Evolutionary conservation across 2,329 filamentous ascomycete genomes (phyloP), one percentile per base, ranked within the genome.

Genomic region (Akanthomyces uredinophilus): DNA sequence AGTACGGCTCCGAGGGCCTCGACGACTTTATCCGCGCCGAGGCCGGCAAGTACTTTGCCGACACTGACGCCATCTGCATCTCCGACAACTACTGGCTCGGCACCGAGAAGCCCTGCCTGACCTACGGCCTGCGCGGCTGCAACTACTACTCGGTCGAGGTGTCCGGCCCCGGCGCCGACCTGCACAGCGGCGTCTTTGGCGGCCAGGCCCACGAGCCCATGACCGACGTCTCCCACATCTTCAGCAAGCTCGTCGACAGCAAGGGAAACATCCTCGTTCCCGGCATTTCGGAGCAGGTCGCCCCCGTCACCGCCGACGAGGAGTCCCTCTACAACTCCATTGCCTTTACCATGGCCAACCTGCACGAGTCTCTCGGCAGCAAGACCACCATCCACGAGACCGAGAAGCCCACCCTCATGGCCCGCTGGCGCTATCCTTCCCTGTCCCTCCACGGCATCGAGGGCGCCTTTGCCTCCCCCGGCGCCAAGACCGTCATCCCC

Each of bases 71-170:
- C 6, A 92, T 98, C 64, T 99, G 95, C 80, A 99, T 99, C 74
- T 96, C 92, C 53, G 95, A 99, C 78, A 99, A 99, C 84, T 99
- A 99, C 87, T 99, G 95, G 95, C 87, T 99, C 46, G 95, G 95
- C 63, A 98, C 95, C 6, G 92, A 98, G 83, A 97, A 97, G 84
- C 95, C 95, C 14, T 99, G 95, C 77, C 79, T 99, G 72, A 99
- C 95, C 11, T 99, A 99, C 75, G 95, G 95, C 69, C 89, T 99
- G 65, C 90, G 95, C 68, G 95, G 95, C 60, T 96, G 91, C 87
- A 98, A 96, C 81, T 99, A 99, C 84, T 99, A 98, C 82, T 91
- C 89, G 58, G 78, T 99, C 68, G 90, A 95, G 77, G 82, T 99
- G 66, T 92, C 90, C 10, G 95, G 95, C 1, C 95, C 95, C 13